A percentile compares a stretch with the other conserved stretches of the same genome.
Evolutionary conservation across 1,284 basidiomycete species (phyloP).

Genomic region (Naganishia albida): DNA sequence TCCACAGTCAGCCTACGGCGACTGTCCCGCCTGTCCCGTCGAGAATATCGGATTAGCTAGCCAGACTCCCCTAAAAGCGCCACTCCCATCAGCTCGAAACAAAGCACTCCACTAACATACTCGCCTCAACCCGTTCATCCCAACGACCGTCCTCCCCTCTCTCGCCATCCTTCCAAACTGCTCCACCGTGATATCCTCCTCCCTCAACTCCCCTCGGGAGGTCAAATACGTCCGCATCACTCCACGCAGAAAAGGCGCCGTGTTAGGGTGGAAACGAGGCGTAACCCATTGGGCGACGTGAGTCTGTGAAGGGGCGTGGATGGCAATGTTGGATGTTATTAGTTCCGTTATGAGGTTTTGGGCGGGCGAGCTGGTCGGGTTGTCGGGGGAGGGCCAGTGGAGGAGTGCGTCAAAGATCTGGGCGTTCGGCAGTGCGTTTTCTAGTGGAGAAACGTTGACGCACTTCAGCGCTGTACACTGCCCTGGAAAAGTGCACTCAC

Average conservation of each 20-base stretch:
- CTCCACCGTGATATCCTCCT: conserved; percentile 14
- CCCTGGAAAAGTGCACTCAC: not conserved
- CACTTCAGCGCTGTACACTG: not conserved
- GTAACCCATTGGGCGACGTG: conserved; percentile 21
- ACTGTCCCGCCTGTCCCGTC: too few relatives aligned
- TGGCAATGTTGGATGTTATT: conserved; percentile 21
- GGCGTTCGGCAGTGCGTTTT: not conserved
- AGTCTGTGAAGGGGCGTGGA: not conserved
- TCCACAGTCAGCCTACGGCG: too few relatives aligned
- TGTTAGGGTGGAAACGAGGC: not conserved
- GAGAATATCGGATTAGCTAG: conserved; percentile 4
- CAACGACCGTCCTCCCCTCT: conserved; percentile 8
- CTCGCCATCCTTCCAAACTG: conserved; percentile 1
- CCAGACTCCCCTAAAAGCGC: conserved; percentile 7
- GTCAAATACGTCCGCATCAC: conserved; percentile 16
- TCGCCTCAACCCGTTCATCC: conserved; percentile 21
- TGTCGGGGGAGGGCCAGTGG: not conserved
- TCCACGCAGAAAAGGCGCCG: conserved; percentile 9
- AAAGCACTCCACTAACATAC: not conserved
- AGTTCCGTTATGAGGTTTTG: conserved; percentile 19
- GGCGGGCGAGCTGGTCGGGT: not conserved
- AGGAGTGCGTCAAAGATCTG: conserved; percentile 16
- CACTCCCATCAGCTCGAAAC: not conserved
- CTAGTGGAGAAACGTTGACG: conserved; percentile 4
- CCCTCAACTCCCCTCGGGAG: not conserved